Evolutionary conservation across 1,139 yeast species (phyloP).

Genomic region (Sugiyamaella pinicola): DNA sequence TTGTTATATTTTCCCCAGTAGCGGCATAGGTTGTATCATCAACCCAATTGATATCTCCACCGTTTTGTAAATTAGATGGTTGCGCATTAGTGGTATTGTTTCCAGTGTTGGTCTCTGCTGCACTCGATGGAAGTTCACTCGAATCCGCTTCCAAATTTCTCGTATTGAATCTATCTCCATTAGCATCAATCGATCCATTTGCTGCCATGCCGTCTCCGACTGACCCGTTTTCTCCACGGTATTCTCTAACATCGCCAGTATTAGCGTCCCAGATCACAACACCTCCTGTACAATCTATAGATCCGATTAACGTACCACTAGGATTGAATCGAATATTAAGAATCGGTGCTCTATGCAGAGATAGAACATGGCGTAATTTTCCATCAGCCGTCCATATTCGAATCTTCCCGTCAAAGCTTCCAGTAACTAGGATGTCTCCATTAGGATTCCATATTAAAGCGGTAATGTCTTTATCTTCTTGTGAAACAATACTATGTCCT

Average conservation of each 20-base stretch:
- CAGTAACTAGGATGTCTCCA: conserved; percentile 40
- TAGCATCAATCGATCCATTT: conserved; percentile 9
- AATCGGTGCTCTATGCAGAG: conserved; percentile 57
- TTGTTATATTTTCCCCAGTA: conserved; percentile 58
- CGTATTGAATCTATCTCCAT: background rate
- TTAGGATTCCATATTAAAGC: conserved; percentile 38
- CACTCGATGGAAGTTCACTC: background rate
- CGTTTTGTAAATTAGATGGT: background rate
- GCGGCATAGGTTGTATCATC: conserved; percentile 69
- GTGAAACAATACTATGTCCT: background rate
- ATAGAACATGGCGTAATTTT: conserved; percentile 56
- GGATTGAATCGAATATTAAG: conserved; percentile 55
- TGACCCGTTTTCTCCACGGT: conserved; percentile 40
- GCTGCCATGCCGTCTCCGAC: conserved; percentile 20
- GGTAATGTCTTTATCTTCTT: conserved; percentile 36
- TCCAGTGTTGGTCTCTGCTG: too few species aligned
- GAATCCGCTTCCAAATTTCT: background rate
- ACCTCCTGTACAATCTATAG: conserved; percentile 47
- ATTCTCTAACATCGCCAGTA: conserved; percentile 53
- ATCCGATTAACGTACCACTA: conserved; percentile 46
- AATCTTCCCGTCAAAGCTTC: conserved; percentile 40
- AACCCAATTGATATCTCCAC: conserved; percentile 68
- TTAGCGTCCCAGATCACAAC: conserved; percentile 58
- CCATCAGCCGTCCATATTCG: conserved; percentile 41
- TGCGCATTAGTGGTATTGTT: background rate